Evolutionary conservation across 495 filamentous ascomycete genomes (phyloP).

Genomic region (Thermothielavioides terrestris): DNA sequence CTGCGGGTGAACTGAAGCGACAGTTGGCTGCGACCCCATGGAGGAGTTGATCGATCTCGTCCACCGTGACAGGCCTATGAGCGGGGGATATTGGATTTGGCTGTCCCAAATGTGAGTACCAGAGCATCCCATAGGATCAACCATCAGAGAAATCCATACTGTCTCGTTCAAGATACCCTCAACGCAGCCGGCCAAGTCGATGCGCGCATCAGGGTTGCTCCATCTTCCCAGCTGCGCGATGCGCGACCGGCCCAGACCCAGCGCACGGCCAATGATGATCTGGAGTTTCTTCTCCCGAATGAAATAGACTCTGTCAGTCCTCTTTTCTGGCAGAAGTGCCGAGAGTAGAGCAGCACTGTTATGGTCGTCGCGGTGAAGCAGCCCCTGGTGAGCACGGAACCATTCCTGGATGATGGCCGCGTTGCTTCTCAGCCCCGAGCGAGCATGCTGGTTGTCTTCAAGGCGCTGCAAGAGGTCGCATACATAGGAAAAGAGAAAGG

Average conservation of each 20-base stretch:
- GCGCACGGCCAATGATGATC: slow-evolving; percentile 52
- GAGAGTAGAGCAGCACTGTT: slow-evolving; percentile 57
- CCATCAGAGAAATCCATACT: slow-evolving; percentile 36
- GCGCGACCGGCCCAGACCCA: slow-evolving; percentile 51
- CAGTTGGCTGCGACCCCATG: slow-evolving; percentile 54
- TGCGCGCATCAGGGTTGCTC: slow-evolving; percentile 40
- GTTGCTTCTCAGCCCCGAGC: slow-evolving; percentile 1
- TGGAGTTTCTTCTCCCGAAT: slow-evolving; percentile 53
- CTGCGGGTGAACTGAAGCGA: slow-evolving; percentile 57
- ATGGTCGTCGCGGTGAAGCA: slow-evolving; percentile 43
- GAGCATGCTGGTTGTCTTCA: slow-evolving; percentile 22
- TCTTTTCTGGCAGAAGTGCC: slow-evolving; percentile 62
- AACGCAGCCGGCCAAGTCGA: slow-evolving; percentile 64
- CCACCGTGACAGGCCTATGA: slow-evolving; percentile 49
- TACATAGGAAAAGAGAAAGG: slow-evolving; percentile 51
- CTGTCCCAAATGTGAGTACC: slow-evolving; percentile 16
- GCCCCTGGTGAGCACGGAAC: slow-evolving; percentile 48
- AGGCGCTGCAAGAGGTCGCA: slow-evolving; percentile 54
- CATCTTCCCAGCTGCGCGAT: slow-evolving; percentile 55
- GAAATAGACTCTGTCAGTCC: slow-evolving; percentile 66
- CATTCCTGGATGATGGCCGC: slow-evolving; percentile 42
- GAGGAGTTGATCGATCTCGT: slow-evolving; percentile 65
- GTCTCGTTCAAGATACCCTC: slow-evolving; percentile 56
- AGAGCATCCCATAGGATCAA: not conserved
- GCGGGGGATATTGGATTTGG: slow-evolving; percentile 28